Base-by-base conservation (phyloP, 2,329 filamentous ascomycete species). In the Fusarium brachygibbosum region DNA sequence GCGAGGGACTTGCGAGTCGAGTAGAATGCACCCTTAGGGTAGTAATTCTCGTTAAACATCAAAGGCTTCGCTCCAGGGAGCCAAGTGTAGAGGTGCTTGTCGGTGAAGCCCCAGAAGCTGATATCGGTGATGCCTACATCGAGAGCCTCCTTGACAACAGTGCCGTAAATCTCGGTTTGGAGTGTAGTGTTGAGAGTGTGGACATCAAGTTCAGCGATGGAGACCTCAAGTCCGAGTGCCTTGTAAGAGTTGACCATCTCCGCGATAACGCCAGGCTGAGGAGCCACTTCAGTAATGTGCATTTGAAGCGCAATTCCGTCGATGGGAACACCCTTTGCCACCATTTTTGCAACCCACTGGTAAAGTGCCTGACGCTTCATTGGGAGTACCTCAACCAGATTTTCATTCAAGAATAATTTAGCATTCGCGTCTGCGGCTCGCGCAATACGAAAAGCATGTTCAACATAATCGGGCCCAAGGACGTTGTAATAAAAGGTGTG, bases 1-100 rank as follows among this genome's bases (percentile, higher is more conserved):
- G 38, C 16, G 6, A 53, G 37, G 21, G 38, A 7, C 9, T 31
- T 19, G 10, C 42, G 38, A 7, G 50, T 42, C 10, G 50, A 19
- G 16, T 42, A 53, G 37, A 42, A 53, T 16, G 50, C 50, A 9
- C 29, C 19, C 37, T 53, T 53, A 12, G 50, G 50, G 7, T 53
- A 28, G 19, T 34, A 53, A 14, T 37, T 53, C 12, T 53, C 50
- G 19, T 53, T 44, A 6, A 53, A 53, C 16, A 44, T 53, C 29
- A 53, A 53, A 11, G 38, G 38, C 38, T 53, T 53, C 14, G 37
- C 19, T 16, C 19, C 50, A 5, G 28, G 50, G 21, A 34, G 29
- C 50, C 50, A 53, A 2, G 50, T 53, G 12, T 53, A 53, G 11
- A 12, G 6, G 8, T 53, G 29, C 11, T 44, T 53, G 5, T 53